These are phyloP conservation scores for Bidens hawaiensis DNA, from an alignment of 140 eudicot species.

Conservation along the genomic window DNA sequence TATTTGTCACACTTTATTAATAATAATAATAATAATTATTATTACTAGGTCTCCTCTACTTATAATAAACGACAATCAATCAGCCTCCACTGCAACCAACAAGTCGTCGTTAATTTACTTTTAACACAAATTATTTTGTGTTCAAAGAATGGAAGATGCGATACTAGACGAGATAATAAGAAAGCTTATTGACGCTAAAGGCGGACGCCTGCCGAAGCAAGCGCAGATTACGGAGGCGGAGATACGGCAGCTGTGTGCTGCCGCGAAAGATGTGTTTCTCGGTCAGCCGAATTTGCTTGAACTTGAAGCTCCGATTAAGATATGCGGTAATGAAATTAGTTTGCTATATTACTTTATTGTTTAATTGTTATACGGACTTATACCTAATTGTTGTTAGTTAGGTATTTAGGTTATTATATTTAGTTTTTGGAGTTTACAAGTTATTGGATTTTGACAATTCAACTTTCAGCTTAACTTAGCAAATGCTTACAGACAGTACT, in stretches of 20 bases:
- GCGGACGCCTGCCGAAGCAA: conserved; percentile 53
- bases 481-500: too few relatives aligned
- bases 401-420: not conserved
- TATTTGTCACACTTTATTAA: too few relatives aligned
- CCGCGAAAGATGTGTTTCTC: conserved; percentile 66
- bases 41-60: too few relatives aligned
- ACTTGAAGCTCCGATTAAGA: conserved; percentile 86
- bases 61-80: not conserved
- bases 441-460: too few relatives aligned
- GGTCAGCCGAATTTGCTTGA: conserved; percentile 77
- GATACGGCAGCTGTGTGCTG: conserved; percentile 53
- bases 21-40: too few relatives aligned
- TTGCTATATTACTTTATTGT: not conserved
- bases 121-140: too few relatives aligned
- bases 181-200: conserved; percentile 51
- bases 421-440: not conserved
- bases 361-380: not conserved
- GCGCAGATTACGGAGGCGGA: conserved; percentile 61
- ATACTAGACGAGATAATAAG: conserved; percentile 55
- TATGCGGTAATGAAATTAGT: conserved; percentile 49
- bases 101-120: not conserved
- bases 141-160: conserved; percentile 68
- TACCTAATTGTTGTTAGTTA: not conserved
- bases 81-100: too few relatives aligned
- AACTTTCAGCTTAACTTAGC: too few relatives aligned